These are phyloP conservation scores for Solanum bulbocastanum DNA, from an alignment of 257 asterid species.

Conservation along the genomic window DNA sequence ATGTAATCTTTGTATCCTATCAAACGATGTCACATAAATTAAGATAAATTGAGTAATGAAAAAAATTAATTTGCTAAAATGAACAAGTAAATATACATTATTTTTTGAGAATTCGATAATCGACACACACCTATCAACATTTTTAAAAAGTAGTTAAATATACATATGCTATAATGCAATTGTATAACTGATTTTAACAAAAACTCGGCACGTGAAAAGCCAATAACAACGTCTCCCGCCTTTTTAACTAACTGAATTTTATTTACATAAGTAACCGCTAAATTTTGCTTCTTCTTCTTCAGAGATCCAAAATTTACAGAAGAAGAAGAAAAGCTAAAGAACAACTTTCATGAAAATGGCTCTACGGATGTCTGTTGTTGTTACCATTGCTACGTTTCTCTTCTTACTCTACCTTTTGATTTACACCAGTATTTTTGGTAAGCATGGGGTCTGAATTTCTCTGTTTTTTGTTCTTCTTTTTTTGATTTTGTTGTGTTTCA, in stretches of 20 bases:
- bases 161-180: not conserved
- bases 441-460: not conserved
- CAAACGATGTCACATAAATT: not conserved
- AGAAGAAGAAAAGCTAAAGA: not conserved
- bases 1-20: too few species aligned
- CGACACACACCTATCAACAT: not conserved
- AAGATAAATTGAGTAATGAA: too few species aligned
- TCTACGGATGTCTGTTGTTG: not conserved
- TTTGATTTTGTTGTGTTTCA: not conserved
- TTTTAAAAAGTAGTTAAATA: too few species aligned
- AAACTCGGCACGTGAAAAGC: not conserved
- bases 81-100: not conserved
- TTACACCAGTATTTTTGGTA: not conserved
- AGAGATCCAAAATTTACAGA: not conserved
- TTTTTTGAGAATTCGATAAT: not conserved
- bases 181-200: not conserved
- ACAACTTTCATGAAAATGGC: not conserved
- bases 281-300: not conserved
- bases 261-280: not conserved
- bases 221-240: not conserved
- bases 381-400: not conserved
- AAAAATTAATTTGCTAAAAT: not conserved
- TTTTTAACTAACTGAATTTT: not conserved
- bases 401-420: not conserved
- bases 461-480: not conserved